Evolutionary conservation across 768 basidiomycete genomes (phyloP), one percentile per base, ranked within the genome.

Genomic region (Panus rudis): DNA sequence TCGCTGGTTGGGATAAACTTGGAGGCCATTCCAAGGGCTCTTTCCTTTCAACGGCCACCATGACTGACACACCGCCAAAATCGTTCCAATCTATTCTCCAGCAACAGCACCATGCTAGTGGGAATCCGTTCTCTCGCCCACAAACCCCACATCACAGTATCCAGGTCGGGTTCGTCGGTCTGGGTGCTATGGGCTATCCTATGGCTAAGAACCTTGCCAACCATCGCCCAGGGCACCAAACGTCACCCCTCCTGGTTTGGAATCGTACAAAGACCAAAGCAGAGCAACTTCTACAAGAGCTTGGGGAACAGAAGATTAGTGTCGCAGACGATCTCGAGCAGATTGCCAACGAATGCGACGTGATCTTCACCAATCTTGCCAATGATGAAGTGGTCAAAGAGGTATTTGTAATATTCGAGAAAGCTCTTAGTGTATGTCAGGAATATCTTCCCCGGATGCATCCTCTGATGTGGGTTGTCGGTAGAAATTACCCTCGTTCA

Each of bases 281-380:
- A 14, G 73, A 83, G 42, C 68, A 70, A 16, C 72, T 86, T 1
- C 58, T 66, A 2, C 63, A 73, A n/a, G 73, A 78, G 25, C 54
- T 87, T 8, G 80, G 82, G 6, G 56, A 67, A 22, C 62, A 68
- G 26, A 67, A 71, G 39, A 70, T 80, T 54, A 61, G 63, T 30
- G 69, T 90, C 37, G 84, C 82, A 1, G 58, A 71, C 10, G 66
- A 68, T 43, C 66, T 75, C 14, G 71, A 71, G 38, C 73, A 89
- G 52, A 59, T 92, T 43, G 84, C 73, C 0, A 54, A 58, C 19
- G 72, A 76, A 54, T 84, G 80, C 58, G 88, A 92, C 63, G 62
- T 92, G 49, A 75, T 89, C 57, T 63, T 93, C 57, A 82, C 84
- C 21, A 83, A 75, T 48, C 72, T 93, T 19, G 72, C 78, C 8